These are phyloP conservation scores for Iberis pinnata DNA, from an alignment of 345 rosid genomes.

Conservation along the genomic window DNA sequence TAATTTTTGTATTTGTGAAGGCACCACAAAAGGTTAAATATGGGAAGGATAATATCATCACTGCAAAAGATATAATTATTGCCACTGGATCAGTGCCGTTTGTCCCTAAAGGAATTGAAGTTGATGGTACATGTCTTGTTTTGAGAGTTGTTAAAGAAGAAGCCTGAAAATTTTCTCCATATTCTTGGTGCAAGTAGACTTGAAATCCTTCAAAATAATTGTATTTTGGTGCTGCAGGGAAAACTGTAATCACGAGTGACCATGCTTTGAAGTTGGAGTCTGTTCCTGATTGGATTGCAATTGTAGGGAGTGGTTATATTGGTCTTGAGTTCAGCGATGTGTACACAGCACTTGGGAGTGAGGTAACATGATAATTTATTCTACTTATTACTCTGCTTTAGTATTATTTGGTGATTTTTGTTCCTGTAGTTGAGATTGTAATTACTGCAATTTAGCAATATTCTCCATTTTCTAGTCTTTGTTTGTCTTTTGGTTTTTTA, in stretches of 20 bases:
- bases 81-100: slow-evolving; percentile 99
- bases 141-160: not conserved
- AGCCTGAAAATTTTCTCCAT: not conserved
- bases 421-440: not conserved
- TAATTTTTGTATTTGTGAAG: slow-evolving; percentile 33
- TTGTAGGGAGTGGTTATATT: slow-evolving; percentile 97
- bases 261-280: slow-evolving; percentile 94
- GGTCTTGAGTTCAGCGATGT: slow-evolving; percentile 99
- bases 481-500: not conserved
- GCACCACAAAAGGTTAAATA: slow-evolving; percentile 90
- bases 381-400: not conserved
- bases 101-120: slow-evolving; percentile 97
- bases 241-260: slow-evolving; percentile 98
- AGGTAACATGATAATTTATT: slow-evolving; percentile 45
- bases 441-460: not conserved
- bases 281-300: slow-evolving; percentile 98
- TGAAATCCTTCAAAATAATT: slow-evolving; percentile 10
- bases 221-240: slow-evolving; percentile 53
- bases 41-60: slow-evolving; percentile 63
- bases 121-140: slow-evolving; percentile 62
- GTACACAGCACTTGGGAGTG: slow-evolving; percentile 98
- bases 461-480: not conserved
- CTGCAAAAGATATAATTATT: slow-evolving; percentile 74
- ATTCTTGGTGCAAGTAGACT: not conserved
- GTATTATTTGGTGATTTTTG: not conserved